Conservation (phyloP, 2,329 filamentous ascomycete genomes). For the Celoporthe dispersa region DNA sequence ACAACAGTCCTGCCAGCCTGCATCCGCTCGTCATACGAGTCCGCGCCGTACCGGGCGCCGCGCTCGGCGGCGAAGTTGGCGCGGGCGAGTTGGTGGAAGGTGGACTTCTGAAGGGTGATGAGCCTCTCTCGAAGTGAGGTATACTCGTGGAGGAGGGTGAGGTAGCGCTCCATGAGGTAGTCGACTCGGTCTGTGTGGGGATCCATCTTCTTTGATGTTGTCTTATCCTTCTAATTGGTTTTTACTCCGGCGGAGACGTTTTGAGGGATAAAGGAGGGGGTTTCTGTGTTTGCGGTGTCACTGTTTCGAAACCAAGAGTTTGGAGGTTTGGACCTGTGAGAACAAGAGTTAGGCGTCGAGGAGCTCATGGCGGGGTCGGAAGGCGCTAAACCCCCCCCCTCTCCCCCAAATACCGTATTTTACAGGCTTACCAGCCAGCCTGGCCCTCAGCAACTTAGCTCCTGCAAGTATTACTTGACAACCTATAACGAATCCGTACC, state of each 20-base stretch:
- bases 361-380: neutral
- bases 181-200: constrained; percentile 56
- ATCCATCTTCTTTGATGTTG: constrained; percentile 1
- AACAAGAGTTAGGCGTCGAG: neutral
- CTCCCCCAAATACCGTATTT: neutral
- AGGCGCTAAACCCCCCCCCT: neutral
- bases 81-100: constrained; percentile 68
- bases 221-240: neutral
- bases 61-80: constrained; percentile 74
- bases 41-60: constrained; percentile 67
- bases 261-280: neutral
- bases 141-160: constrained; percentile 70
- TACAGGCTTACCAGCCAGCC: neutral
- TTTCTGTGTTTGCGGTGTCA: neutral
- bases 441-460: neutral
- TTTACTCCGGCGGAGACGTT: neutral
- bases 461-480: too few species aligned
- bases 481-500: neutral
- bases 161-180: constrained; percentile 66
- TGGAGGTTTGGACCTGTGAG: neutral
- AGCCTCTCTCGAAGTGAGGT: constrained; percentile 61
- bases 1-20: constrained; percentile 53
- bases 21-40: constrained; percentile 77
- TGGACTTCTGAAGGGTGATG: constrained; percentile 54
- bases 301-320: neutral